Percentiles rank a stretch among this genome's conserved stretches.
Conservation (phyloP, 129 eudicot species). For the Scalesia atractyloides region DNA sequence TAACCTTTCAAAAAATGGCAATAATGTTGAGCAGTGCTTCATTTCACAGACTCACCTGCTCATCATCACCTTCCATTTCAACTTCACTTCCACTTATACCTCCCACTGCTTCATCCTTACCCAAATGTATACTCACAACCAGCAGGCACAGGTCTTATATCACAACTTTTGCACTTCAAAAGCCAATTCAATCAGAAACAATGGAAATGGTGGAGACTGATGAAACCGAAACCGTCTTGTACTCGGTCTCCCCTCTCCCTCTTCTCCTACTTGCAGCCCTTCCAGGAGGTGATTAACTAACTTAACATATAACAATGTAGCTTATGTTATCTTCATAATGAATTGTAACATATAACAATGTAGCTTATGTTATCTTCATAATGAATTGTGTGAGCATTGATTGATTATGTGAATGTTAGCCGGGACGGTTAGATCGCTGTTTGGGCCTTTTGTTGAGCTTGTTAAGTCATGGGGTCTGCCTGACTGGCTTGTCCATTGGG, state of each 20-base stretch:
- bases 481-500: slow-evolving; percentile 96
- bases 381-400: background rate
- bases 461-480: slow-evolving; percentile 78
- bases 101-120: slow-evolving; percentile 1
- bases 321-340: background rate
- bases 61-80: slow-evolving; percentile 33
- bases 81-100: slow-evolving; percentile 22
- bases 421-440: slow-evolving; percentile 64
- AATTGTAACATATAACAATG: background rate
- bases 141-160: slow-evolving; percentile 10
- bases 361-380: too few relatives aligned
- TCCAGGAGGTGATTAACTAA: slow-evolving; percentile 72
- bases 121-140: slow-evolving; percentile 14
- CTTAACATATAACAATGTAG: too few relatives aligned
- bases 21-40: slow-evolving; percentile 42
- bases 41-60: slow-evolving; percentile 29
- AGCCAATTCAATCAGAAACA: slow-evolving; percentile 11
- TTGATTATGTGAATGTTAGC: slow-evolving; percentile 45
- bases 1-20: slow-evolving; percentile 42
- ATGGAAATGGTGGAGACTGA: slow-evolving; percentile 21
- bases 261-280: slow-evolving; percentile 72
- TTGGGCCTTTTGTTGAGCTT: slow-evolving; percentile 78
- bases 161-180: slow-evolving; percentile 34
- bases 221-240: slow-evolving; percentile 43
- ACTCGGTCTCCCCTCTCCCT: slow-evolving; percentile 74